These are phyloP conservation scores for Blastomyces emzantsi DNA, from an alignment of 2,329 filamentous ascomycete species.

Conservation along the genomic window DNA sequence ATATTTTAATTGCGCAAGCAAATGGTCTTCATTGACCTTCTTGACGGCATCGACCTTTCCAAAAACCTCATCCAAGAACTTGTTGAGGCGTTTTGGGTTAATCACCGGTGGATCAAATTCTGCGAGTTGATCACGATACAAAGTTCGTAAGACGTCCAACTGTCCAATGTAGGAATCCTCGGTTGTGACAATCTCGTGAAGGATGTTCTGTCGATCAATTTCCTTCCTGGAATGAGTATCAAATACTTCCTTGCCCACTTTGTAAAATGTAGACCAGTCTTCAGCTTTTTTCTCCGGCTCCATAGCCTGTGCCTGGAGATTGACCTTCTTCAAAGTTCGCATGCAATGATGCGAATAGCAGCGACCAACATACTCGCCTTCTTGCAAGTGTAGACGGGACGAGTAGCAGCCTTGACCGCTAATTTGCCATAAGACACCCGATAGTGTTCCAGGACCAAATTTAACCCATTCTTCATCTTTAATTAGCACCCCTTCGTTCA, in stretches of 20 bases:
- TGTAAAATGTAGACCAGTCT: conserved; percentile 87
- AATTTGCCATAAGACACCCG: conserved; percentile 86
- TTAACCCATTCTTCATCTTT: conserved; percentile 98
- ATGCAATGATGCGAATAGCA: conserved; percentile 95
- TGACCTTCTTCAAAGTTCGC: conserved; percentile 88
- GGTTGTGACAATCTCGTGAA: conserved; percentile 90
- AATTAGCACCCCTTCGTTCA: conserved; percentile 65
- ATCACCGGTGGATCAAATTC: conserved; percentile 71
- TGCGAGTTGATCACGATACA: conserved; percentile 76
- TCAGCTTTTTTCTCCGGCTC: conserved; percentile 60
- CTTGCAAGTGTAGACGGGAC: conserved; percentile 63
- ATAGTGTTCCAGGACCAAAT: conserved; percentile 69
- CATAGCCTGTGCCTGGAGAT: conserved; percentile 63
- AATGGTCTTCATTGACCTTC: conserved; percentile 82
- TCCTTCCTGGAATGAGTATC: conserved; percentile 72
- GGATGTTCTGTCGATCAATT: conserved; percentile 80
- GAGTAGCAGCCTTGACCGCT: conserved; percentile 89
- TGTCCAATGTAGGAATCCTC: conserved; percentile 89
- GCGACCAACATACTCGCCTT: conserved; percentile 53
- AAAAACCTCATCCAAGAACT: conserved; percentile 79
- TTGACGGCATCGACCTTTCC: conserved; percentile 83
- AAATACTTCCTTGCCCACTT: conserved; percentile 66
- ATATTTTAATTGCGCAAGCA: conserved; percentile 91
- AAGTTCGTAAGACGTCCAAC: conserved; percentile 70
- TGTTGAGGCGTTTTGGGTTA: conserved; percentile 63